phyloP scores from a whole-genome alignment of 306 rosid species.

The Sesbania bispinosa region DNA sequence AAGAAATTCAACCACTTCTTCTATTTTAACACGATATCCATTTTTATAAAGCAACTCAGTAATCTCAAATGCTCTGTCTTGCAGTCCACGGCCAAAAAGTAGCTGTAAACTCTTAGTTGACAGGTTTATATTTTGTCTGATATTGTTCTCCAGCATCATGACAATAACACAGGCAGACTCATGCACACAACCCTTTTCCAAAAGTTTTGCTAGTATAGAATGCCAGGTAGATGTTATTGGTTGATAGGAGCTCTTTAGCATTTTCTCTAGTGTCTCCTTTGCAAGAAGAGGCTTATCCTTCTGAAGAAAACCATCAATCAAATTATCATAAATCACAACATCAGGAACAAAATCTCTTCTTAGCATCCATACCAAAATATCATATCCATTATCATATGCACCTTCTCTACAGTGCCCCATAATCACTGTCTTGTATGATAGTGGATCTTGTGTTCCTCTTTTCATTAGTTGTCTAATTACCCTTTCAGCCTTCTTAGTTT shows the following conservation, averaged over 20 bases:
- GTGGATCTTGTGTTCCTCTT: constrained; percentile 84
- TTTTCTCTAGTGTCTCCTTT: constrained; percentile 64
- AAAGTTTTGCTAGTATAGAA: constrained; percentile 55
- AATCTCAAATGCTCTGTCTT: constrained; percentile 56
- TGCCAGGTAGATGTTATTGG: constrained; percentile 67
- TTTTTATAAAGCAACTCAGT: constrained; percentile 52
- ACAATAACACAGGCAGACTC: constrained; percentile 56
- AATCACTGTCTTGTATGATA: constrained; percentile 59
- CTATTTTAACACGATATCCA: constrained; percentile 63
- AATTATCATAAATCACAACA: constrained; percentile 49
- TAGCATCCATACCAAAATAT: constrained; percentile 65
- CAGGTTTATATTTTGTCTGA: constrained; percentile 65
- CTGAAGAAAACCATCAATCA: constrained; percentile 64
- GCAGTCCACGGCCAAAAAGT: constrained; percentile 56
- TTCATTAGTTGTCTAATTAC: constrained; percentile 79
- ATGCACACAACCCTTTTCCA: constrained; percentile 49
- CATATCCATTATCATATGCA: constrained; percentile 55
- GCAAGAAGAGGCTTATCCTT: constrained; percentile 72
- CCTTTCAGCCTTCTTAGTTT: constrained; percentile 65
- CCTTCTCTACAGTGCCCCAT: constrained; percentile 89
- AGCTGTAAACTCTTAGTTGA: constrained; percentile 57
- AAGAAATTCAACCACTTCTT: constrained; percentile 53
- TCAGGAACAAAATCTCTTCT: constrained; percentile 75
- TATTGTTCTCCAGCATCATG: constrained; percentile 65
- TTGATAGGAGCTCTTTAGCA: constrained; percentile 72